Conservation (phyloP, 2,329 filamentous ascomycete genomes). For the Aureobasidium vineae region DNA sequence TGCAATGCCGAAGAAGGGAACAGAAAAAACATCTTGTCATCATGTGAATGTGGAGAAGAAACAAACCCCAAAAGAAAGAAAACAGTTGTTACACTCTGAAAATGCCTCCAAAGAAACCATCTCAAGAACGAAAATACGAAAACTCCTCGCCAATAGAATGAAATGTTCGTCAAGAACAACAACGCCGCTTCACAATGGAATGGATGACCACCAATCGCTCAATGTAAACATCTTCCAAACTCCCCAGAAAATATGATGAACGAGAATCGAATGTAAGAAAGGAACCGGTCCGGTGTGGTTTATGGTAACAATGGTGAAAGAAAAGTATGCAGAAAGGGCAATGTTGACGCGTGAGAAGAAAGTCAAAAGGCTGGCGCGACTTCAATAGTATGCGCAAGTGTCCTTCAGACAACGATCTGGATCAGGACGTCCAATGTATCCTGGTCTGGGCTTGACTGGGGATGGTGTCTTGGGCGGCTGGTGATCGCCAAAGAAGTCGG, state of each 20-base stretch:
- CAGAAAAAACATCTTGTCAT: neutral
- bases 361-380: neutral
- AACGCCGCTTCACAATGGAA: neutral
- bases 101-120: constrained; percentile 8
- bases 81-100: constrained; percentile 5
- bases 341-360: neutral
- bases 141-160: constrained; percentile 21
- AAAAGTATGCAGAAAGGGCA: neutral
- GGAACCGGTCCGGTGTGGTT: constrained; percentile 15
- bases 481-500: neutral
- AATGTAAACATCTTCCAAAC: neutral
- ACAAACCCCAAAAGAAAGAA: neutral
- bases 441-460: constrained; percentile 8
- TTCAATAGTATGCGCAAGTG: neutral
- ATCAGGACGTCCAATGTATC: constrained; percentile 6
- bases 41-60: neutral
- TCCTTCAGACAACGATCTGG: constrained; percentile 1
- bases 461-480: neutral
- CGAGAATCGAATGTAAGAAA: neutral
- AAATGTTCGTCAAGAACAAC: constrained; percentile 16
- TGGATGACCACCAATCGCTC: neutral
- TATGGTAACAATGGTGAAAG: constrained; percentile 14
- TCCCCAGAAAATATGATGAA: neutral
- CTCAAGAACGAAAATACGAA: constrained; percentile 8
- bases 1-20: neutral